phyloP scores from a whole-genome alignment of 208 protist genomes.

The Lotmaria passim region DNA sequence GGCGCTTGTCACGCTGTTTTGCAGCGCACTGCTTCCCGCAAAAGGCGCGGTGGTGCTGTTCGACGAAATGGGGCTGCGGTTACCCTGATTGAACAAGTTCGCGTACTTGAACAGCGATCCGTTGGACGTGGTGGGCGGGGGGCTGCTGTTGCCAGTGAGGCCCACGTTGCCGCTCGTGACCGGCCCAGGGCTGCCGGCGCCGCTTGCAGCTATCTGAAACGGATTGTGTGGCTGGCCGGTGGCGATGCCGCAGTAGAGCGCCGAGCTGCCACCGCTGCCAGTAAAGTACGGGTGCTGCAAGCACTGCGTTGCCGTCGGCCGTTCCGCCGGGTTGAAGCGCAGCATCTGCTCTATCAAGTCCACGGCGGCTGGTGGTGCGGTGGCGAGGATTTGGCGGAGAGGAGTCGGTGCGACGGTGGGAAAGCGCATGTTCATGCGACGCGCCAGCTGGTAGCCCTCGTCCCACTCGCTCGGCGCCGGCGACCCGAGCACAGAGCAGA shows the following conservation, averaged over 20 bases:
- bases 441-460: conserved; percentile 92
- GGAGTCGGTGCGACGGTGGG: conserved; percentile 89
- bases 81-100: conserved; percentile 65
- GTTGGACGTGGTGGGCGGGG: conserved; percentile 42
- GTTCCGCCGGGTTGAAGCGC: conserved; percentile 94
- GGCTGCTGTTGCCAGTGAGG: conserved; percentile 52
- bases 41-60: conserved; percentile 26
- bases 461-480: conserved; percentile 88
- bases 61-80: conserved; percentile 51
- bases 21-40: conserved; percentile 28
- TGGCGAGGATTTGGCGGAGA: conserved; percentile 88
- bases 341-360: conserved; percentile 96
- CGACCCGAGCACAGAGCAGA: conserved; percentile 94
- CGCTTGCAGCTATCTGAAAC: conserved; percentile 71
- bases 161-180: conserved; percentile 37
- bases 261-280: conserved; percentile 60
- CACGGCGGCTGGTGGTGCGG: conserved; percentile 93
- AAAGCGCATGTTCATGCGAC: conserved; percentile 95
- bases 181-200: conserved; percentile 11
- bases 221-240: conserved; percentile 92
- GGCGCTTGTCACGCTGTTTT: conserved; percentile 28
- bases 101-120: conserved; percentile 61
- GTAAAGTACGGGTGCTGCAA: conserved; percentile 97
- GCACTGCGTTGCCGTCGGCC: conserved; percentile 93
- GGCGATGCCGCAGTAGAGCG: conserved; percentile 79